These are phyloP conservation scores for Arabidopsis suecica DNA, from an alignment of 345 rosid genomes.

Conservation along the genomic window DNA sequence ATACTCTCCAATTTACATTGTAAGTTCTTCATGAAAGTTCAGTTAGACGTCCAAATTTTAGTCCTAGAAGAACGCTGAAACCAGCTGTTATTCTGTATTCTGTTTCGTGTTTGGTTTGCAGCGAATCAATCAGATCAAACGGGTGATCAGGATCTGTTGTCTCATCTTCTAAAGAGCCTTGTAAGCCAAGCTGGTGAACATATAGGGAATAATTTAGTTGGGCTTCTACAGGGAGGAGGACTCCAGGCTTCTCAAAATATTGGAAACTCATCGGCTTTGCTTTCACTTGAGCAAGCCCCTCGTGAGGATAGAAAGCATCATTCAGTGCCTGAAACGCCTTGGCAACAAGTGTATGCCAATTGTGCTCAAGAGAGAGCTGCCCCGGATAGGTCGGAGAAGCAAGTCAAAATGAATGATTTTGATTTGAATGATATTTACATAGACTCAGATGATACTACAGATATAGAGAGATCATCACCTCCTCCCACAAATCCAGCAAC, in stretches of 20 bases:
- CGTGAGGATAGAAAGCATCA: conserved; percentile 52
- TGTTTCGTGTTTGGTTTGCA: conserved; percentile 46
- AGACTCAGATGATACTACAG: conserved; percentile 83
- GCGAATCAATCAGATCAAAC: conserved; percentile 70
- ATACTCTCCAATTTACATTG: conserved; percentile 87
- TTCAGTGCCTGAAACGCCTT: conserved; percentile 47
- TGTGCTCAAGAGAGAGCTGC: conserved; percentile 43
- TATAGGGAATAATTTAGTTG: conserved; percentile 60
- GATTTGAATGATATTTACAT: conserved; percentile 86
- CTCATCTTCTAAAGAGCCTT: conserved; percentile 84
- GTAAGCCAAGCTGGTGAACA: conserved; percentile 61
- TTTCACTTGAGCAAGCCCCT: conserved; percentile 57
- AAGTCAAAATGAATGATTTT: conserved; percentile 74
- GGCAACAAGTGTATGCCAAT: conserved; percentile 48
- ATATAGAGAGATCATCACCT: conserved; percentile 69
- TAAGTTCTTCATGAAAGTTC: conserved; percentile 52
- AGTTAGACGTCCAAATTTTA: not conserved
- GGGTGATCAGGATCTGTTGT: conserved; percentile 71
- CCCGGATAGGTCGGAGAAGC: conserved; percentile 51
- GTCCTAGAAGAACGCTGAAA: not conserved
- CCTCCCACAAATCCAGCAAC: conserved; percentile 60
- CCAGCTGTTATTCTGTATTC: not conserved
- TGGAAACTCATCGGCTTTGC: conserved; percentile 51
- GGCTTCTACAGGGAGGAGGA: conserved; percentile 56
- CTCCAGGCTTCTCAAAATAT: conserved; percentile 56